Percentiles rank a stretch among this genome's conserved stretches.
Evolutionary conservation across 441 rosid species (phyloP).

Genomic region (Croton setiger): DNA sequence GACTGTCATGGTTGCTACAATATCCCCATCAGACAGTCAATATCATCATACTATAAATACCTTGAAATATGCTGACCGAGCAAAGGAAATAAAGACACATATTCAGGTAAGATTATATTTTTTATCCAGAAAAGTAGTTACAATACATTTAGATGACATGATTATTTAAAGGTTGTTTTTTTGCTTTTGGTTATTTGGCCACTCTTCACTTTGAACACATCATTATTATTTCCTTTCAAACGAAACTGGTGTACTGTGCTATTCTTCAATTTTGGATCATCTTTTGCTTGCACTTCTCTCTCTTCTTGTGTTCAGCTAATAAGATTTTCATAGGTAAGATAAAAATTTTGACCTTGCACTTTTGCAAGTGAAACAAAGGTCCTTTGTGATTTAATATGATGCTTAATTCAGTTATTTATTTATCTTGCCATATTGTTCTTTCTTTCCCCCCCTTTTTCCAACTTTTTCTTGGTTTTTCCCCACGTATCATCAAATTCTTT

Average conservation of each 20-base stretch:
- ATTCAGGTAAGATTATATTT: constrained; percentile 54
- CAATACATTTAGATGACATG: background rate
- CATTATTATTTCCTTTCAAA: background rate
- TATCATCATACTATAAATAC: constrained; percentile 93
- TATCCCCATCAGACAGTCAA: constrained; percentile 80
- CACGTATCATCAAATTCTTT: background rate
- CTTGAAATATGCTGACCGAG: constrained; percentile 91
- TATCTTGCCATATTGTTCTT: background rate
- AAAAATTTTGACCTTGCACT: background rate
- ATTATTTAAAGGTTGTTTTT: background rate
- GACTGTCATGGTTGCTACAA: constrained; percentile 81
- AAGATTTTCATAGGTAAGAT: no score
- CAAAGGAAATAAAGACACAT: constrained; percentile 93
- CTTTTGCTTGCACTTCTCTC: background rate
- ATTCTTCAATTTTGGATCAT: background rate
- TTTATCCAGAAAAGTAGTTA: constrained; percentile 4
- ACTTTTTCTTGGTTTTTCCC: background rate
- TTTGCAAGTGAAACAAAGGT: background rate
- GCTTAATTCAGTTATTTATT: background rate
- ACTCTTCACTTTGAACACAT: background rate
- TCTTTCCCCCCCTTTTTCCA: no score
- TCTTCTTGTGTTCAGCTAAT: background rate
- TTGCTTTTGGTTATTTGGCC: background rate
- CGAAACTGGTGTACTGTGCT: background rate
- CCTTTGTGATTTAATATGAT: background rate